These are phyloP conservation scores for Raphidocelis subcapitata DNA, from an alignment of 139 green algal species.

Conservation along the genomic window DNA sequence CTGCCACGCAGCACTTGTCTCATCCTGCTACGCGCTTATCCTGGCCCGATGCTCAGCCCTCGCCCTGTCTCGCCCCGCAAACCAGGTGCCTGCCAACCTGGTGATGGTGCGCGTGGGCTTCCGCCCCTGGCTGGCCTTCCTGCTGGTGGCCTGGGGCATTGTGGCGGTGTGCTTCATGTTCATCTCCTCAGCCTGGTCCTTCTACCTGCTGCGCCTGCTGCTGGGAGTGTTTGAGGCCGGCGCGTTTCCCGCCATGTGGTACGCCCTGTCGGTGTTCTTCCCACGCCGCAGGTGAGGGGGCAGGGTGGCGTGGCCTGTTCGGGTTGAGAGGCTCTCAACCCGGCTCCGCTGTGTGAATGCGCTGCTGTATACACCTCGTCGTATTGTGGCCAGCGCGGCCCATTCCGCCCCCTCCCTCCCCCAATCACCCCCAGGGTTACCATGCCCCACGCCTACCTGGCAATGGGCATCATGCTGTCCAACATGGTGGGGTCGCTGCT, in stretches of 20 bases:
- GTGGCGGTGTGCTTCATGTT: conserved; percentile 47
- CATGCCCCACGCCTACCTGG: conserved; percentile 21
- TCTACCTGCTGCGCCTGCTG: conserved; percentile 60
- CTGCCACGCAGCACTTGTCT: too few species aligned
- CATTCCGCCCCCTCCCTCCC: not conserved
- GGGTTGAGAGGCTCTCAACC: too few species aligned
- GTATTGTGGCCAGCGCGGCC: too few species aligned
- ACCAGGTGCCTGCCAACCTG: conserved; percentile 56
- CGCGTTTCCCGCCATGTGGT: conserved; percentile 54
- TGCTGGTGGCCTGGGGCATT: conserved; percentile 58
- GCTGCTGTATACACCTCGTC: too few species aligned
- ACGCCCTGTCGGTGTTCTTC: not conserved
- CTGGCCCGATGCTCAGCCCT: too few species aligned
- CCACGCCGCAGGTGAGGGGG: too few species aligned
- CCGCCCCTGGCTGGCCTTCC: conserved; percentile 50
- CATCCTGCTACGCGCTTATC: too few species aligned
- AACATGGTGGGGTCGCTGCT: conserved; percentile 18
- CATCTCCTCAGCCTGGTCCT: conserved; percentile 29
- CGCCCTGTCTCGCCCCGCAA: not conserved
- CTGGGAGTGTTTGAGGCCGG: conserved; percentile 64
- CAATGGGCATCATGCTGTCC: conserved; percentile 26
- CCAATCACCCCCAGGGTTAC: too few species aligned
- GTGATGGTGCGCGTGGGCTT: conserved; percentile 49
- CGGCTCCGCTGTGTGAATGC: too few species aligned
- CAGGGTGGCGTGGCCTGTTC: too few species aligned